Evolutionary conservation across 805 yeast species (phyloP).

Genomic region (Candida michaelii): DNA sequence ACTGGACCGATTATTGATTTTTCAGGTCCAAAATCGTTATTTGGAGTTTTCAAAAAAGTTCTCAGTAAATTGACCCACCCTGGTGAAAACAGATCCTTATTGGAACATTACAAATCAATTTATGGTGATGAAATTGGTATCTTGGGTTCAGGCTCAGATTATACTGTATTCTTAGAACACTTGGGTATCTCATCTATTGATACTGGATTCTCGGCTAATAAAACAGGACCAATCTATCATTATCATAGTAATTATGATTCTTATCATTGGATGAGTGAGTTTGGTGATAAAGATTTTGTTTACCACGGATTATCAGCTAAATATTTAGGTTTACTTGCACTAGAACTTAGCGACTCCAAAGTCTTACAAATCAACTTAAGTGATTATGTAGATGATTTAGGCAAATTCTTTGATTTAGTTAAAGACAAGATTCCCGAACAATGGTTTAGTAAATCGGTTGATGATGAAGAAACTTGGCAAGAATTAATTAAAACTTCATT

Average conservation of each 20-base stretch:
- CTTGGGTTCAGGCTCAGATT: conserved; percentile 55
- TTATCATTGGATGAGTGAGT: conserved; percentile 51
- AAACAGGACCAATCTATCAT: conserved; percentile 49
- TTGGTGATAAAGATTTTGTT: conserved; percentile 52
- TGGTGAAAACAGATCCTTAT: conserved; percentile 40
- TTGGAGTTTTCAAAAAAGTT: conserved; percentile 43
- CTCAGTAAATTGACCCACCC: conserved; percentile 48
- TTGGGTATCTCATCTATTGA: conserved; percentile 65
- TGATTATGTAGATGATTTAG: conserved; percentile 48
- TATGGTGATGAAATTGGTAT: conserved; percentile 34
- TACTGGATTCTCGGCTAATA: conserved; percentile 41
- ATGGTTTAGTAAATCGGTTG: conserved; percentile 29
- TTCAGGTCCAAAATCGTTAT: conserved; percentile 58
- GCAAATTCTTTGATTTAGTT: conserved; percentile 33
- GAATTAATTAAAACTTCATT: conserved; percentile 16
- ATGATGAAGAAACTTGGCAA: conserved; percentile 16
- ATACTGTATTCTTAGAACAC: conserved; percentile 61
- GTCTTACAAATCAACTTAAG: conserved; percentile 48
- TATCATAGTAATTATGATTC: conserved; percentile 62
- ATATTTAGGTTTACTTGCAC: conserved; percentile 54
- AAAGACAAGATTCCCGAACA: conserved; percentile 28
- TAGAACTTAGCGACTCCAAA: conserved; percentile 58
- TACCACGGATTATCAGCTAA: conserved; percentile 59
- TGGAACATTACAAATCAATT: conserved; percentile 45
- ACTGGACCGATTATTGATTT: conserved; percentile 50